Evolutionary conservation across 2,329 filamentous ascomycete species (phyloP).

Genomic region (Exophiala phaeomuriformis): DNA sequence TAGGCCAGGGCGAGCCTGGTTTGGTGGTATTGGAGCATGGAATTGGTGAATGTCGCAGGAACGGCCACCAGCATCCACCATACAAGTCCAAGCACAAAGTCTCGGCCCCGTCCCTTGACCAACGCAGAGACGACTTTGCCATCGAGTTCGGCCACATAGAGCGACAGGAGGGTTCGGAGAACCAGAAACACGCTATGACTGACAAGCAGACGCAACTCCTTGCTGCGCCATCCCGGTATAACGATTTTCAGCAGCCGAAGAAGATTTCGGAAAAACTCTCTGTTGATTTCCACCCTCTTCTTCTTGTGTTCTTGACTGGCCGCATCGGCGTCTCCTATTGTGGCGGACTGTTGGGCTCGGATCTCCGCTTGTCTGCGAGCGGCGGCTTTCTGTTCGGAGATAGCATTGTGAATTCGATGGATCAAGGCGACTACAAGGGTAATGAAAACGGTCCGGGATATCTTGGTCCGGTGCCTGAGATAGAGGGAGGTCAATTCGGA

Average conservation of each 20-base stretch:
- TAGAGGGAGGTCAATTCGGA: constrained; percentile 65
- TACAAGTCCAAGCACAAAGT: constrained; percentile 78
- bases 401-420: constrained; percentile 83
- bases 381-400: constrained; percentile 86
- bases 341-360: constrained; percentile 47
- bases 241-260: constrained; percentile 75
- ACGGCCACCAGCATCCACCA: constrained; percentile 99
- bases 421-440: constrained; percentile 71
- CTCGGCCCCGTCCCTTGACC: constrained; percentile 81
- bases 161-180: constrained; percentile 78
- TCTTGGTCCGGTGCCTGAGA: constrained; percentile 68
- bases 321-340: constrained; percentile 30
- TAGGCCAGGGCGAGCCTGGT: constrained; percentile 90
- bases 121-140: constrained; percentile 85
- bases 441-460: constrained; percentile 77
- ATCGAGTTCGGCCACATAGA: constrained; percentile 91
- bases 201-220: constrained; percentile 75
- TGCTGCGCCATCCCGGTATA: constrained; percentile 81
- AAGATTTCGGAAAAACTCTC: constrained; percentile 74
- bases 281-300: constrained; percentile 85
- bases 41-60: constrained; percentile 95
- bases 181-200: constrained; percentile 93
- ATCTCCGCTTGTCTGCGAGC: constrained; percentile 59
- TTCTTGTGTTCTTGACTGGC: constrained; percentile 35
- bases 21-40: constrained; percentile 97